Conservation (phyloP, 163 green algal species). For the Prototheca cutis region DNA sequence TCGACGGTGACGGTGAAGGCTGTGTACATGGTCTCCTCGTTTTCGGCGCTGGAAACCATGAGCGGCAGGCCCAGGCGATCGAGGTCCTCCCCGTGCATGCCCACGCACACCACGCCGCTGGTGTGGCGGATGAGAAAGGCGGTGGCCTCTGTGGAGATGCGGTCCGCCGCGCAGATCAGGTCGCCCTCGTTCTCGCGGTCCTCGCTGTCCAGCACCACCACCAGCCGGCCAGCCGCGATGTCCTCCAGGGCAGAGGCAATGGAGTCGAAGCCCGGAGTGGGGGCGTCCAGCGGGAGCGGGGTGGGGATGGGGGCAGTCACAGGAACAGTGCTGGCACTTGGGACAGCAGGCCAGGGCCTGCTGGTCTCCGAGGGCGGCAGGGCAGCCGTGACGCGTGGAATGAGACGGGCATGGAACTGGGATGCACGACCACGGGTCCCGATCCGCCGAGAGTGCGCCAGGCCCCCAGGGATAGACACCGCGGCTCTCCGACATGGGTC, state of each 20-base stretch:
- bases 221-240: slow-evolving; percentile 57
- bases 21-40: slow-evolving; percentile 88
- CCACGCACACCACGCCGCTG: slow-evolving; percentile 79
- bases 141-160: slow-evolving; percentile 64
- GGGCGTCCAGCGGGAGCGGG: slow-evolving; percentile 3
- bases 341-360: too few relatives aligned
- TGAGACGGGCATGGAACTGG: too few relatives aligned
- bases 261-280: slow-evolving; percentile 51
- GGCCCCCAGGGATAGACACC: too few relatives aligned
- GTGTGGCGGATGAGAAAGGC: slow-evolving; percentile 87
- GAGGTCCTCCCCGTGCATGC: slow-evolving; percentile 65
- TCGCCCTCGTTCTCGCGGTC: slow-evolving; percentile 97
- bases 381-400: too few relatives aligned
- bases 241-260: slow-evolving; percentile 58
- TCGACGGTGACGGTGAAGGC: slow-evolving; percentile 95
- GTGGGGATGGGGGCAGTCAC: too few relatives aligned
- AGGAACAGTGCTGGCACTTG: too few relatives aligned
- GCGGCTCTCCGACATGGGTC: too few relatives aligned
- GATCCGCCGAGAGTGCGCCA: too few relatives aligned
- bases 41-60: slow-evolving; percentile 75
- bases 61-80: slow-evolving; percentile 85
- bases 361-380: too few relatives aligned
- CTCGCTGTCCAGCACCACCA: slow-evolving; percentile 97
- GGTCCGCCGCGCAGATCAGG: slow-evolving; percentile 89
- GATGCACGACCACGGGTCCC: too few relatives aligned